Conservation (phyloP, 148 eudicot species). For the Rhododendron molle region DNA sequence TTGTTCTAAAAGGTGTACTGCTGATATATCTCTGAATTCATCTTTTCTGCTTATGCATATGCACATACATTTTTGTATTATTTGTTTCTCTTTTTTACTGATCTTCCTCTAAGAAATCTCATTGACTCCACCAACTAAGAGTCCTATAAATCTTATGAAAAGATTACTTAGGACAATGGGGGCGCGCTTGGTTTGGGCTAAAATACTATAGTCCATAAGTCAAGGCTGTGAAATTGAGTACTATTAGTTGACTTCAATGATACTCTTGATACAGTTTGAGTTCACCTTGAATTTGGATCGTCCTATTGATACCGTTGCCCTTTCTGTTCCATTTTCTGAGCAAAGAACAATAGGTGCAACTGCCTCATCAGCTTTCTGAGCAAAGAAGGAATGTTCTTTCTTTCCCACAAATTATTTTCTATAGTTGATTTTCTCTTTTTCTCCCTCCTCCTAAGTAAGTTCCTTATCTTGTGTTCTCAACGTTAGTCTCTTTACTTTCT, state of each 20-base stretch:
- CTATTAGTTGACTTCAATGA: constrained; percentile 1
- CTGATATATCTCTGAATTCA: background rate
- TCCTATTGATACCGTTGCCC: background rate
- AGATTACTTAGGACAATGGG: background rate
- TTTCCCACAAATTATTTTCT: background rate
- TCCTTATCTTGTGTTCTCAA: background rate
- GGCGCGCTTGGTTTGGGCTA: background rate
- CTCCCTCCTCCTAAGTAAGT: background rate
- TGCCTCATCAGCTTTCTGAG: background rate
- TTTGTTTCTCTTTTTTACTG: background rate
- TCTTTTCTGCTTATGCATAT: background rate
- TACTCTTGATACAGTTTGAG: background rate
- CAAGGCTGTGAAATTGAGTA: background rate
- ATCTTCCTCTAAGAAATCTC: background rate
- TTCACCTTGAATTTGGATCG: background rate
- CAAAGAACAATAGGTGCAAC: too few relatives aligned
- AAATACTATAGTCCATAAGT: background rate
- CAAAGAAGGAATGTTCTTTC: background rate
- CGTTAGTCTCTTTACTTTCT: background rate
- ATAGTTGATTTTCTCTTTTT: background rate
- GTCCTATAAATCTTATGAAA: background rate
- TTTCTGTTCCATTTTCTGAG: background rate
- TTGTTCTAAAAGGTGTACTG: constrained; percentile 71
- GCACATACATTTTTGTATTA: background rate
- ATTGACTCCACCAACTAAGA: background rate